Evolutionary conservation across 78 protist species (phyloP), one percentile per base, ranked within the genome.

Genomic region (Dictyostelium citrinum): DNA sequence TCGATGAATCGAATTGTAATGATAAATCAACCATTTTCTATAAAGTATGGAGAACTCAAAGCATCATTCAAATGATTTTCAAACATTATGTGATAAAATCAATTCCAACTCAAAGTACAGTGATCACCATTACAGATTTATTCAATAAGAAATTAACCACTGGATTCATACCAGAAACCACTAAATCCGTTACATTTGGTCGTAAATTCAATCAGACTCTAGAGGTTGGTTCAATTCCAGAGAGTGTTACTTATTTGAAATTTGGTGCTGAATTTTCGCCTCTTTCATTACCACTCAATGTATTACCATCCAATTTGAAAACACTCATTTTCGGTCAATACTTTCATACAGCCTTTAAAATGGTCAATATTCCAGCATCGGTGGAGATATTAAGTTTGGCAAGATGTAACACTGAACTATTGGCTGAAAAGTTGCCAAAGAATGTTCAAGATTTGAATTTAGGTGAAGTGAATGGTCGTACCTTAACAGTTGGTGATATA

Each of bases 181-280:
- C 64, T 17, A 60, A 35, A 24, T 81, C 86, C 10, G 37, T 81
- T 39, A 81, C 86, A 60, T 81, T 81, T 81, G 86, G 86, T 31
- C 22, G 75, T 11, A 60, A 29, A 60, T 81, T 60, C 12, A 81
- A 81, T 61, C 76, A 60, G 37, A 20, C 9, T 22, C 24, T 81
- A 29, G 45, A 37, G 2, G 27, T n/a, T 1, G 86, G 75, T 10
- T 17, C 58, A 10, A n/a, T 81, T 6, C 86, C 86, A 61, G n/a
- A 33, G 22, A 20, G 51, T 4, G 78, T 81, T 11, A 31, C 49
- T 1, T 60, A 31, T 27, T 60, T 81, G 29, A 74, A 37, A 27
- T 81, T 81, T 81, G 86, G 75, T 17, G 75, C 11, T 10, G 35
- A 35, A 20, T 81, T 80, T 6, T 39, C 82, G 1, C 84, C 72